Evolutionary conservation across 108 stramenopile species (phyloP).

Genomic region (Fistulifera solaris): DNA sequence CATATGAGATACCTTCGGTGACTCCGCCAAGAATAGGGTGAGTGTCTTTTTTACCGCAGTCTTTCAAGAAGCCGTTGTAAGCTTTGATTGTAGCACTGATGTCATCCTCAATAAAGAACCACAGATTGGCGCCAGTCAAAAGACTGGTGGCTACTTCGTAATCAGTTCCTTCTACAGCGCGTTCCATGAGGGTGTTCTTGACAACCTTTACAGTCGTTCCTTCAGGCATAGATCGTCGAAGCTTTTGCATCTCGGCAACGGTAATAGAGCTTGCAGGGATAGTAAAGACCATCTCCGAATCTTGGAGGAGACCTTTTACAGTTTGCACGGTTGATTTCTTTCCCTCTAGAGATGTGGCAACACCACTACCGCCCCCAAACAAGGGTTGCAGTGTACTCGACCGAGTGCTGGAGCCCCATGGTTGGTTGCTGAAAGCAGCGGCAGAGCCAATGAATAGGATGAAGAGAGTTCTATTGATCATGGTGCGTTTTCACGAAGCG

Average conservation of each 20-base stretch:
- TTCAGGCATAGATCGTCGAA: slow-evolving; percentile 78
- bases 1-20: slow-evolving; percentile 74
- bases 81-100: slow-evolving; percentile 77
- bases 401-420: too few relatives aligned
- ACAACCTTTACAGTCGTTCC: slow-evolving; percentile 74
- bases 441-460: too few relatives aligned
- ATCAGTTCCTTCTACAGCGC: slow-evolving; percentile 72
- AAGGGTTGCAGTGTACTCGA: slow-evolving; percentile 2
- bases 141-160: slow-evolving; percentile 47
- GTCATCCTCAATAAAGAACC: slow-evolving; percentile 93
- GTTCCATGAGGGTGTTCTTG: slow-evolving; percentile 88
- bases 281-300: slow-evolving; percentile 76
- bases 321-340: slow-evolving; percentile 53
- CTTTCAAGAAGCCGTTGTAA: slow-evolving; percentile 70
- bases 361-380: slow-evolving; percentile 69
- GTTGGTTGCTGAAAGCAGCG: too few relatives aligned
- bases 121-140: slow-evolving; percentile 84
- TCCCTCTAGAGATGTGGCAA: slow-evolving; percentile 62
- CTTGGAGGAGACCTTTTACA: slow-evolving; percentile 64
- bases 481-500: too few relatives aligned
- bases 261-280: slow-evolving; percentile 63
- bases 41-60: slow-evolving; percentile 46
- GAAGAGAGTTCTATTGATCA: too few relatives aligned
- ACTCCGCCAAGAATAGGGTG: slow-evolving; percentile 73
- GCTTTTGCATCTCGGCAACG: slow-evolving; percentile 47